Evolutionary conservation across 2,329 filamentous ascomycete species (phyloP).

Genomic region (Colletotrichum ledebouriae): DNA sequence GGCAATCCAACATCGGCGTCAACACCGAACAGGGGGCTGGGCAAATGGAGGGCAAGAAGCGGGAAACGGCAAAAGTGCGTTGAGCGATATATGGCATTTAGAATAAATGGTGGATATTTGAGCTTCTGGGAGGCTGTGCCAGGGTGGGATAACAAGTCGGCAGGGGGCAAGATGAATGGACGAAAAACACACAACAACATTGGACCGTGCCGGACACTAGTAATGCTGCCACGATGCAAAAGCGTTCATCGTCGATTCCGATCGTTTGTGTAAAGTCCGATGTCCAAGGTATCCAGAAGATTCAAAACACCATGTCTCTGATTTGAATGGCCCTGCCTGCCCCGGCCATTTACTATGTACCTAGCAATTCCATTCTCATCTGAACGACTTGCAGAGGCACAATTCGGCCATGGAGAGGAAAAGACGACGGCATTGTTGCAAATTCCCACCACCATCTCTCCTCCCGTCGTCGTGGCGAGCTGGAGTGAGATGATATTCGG

Average conservation of each 20-base stretch:
- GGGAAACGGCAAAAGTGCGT: constrained; percentile 32
- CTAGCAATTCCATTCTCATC: no score
- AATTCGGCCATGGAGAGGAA: no score
- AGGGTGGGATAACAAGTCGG: constrained; percentile 1
- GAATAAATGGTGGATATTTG: constrained; percentile 23
- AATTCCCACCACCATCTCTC: constrained; percentile 21
- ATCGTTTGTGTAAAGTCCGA: constrained; percentile 26
- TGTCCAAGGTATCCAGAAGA: constrained; percentile 28
- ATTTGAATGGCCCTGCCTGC: no score
- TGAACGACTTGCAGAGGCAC: no score
- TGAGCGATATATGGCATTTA: constrained; percentile 39
- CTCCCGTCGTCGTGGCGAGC: constrained; percentile 29
- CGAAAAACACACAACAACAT: no score
- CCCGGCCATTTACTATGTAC: no score
- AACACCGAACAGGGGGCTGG: constrained; percentile 1
- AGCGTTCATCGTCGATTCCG: constrained; percentile 38
- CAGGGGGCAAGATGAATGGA: background rate
- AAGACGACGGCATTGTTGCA: constrained; percentile 12
- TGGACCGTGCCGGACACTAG: background rate
- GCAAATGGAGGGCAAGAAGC: constrained; percentile 7
- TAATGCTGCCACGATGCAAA: constrained; percentile 25
- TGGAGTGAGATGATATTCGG: constrained; percentile 22
- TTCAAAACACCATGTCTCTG: constrained; percentile 38
- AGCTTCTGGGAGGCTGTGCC: background rate
- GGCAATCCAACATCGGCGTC: background rate